phyloP scores from a whole-genome alignment of 148 eudicot species.

The Rhododendron simsii region DNA sequence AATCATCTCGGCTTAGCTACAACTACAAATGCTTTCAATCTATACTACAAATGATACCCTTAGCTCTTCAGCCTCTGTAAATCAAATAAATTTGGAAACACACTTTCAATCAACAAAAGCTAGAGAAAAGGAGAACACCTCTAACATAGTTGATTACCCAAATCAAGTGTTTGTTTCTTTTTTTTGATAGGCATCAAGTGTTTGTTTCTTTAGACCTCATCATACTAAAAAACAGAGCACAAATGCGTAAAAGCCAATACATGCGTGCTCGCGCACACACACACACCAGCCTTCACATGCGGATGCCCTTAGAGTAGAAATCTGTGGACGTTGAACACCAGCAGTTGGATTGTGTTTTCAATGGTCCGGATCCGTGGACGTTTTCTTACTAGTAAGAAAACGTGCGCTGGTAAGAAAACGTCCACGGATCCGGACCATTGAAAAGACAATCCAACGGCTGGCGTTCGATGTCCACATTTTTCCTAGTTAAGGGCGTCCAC shows the following conservation, averaged over 20 bases:
- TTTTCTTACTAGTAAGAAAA: too few species aligned
- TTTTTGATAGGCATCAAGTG: neutral
- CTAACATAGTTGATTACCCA: neutral
- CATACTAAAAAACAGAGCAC: neutral
- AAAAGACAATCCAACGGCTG: too few species aligned
- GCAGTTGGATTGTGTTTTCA: too few species aligned
- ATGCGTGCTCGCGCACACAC: too few species aligned
- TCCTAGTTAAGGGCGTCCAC: too few species aligned
- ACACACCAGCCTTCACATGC: too few species aligned
- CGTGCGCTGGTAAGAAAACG: too few species aligned
- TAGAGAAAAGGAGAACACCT: neutral
- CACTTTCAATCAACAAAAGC: neutral
- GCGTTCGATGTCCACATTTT: too few species aligned
- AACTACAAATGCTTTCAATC: neutral
- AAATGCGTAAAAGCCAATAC: neutral
- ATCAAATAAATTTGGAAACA: neutral
- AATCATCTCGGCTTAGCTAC: neutral
- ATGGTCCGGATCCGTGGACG: too few species aligned
- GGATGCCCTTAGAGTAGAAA: too few species aligned
- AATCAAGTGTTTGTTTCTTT: neutral
- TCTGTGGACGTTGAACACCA: too few species aligned
- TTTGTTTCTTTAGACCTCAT: neutral
- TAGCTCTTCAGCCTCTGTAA: neutral
- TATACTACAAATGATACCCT: neutral
- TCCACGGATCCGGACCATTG: too few species aligned